These are phyloP conservation scores for Conticribra guillardii DNA, from an alignment of 108 stramenopile species.

Conservation along the genomic window DNA sequence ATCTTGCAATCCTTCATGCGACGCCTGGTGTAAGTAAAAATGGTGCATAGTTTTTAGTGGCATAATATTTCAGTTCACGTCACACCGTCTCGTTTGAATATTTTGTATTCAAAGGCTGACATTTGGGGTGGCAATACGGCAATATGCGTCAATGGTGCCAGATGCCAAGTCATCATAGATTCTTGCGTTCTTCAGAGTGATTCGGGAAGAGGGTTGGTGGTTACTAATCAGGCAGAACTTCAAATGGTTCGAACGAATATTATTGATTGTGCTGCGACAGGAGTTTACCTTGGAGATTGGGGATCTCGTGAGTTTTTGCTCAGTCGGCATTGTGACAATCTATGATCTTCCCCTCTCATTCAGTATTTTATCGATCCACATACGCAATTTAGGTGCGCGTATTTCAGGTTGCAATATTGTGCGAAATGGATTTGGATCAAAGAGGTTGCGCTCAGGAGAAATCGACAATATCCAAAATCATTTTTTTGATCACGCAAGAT, in stretches of 20 bases:
- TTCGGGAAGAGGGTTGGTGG: constrained; percentile 50
- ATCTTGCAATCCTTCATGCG: constrained; percentile 25
- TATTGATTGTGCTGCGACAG: constrained; percentile 52
- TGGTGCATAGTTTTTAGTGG: neutral
- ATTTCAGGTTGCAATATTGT: constrained; percentile 31
- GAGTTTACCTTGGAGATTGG: constrained; percentile 50
- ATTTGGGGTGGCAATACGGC: constrained; percentile 52
- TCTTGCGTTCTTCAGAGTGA: constrained; percentile 49
- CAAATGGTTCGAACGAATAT: constrained; percentile 25
- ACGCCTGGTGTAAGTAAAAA: constrained; percentile 10
- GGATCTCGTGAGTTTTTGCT: neutral
- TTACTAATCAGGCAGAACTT: constrained; percentile 39
- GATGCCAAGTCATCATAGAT: constrained; percentile 29
- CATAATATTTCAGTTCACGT: neutral
- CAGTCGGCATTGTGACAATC: no score
- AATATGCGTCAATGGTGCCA: constrained; percentile 17
- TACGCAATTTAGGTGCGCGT: constrained; percentile 11
- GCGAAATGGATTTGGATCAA: constrained; percentile 42
- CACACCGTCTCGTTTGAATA: no score
- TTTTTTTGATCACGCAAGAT: neutral
- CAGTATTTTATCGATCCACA: neutral
- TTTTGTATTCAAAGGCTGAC: no score
- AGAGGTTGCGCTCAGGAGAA: neutral
- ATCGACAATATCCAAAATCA: neutral
- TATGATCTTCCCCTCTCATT: no score